These are phyloP conservation scores for Colletotrichum orchidophilum DNA, from an alignment of 2,329 filamentous ascomycete species.

Conservation along the genomic window DNA sequence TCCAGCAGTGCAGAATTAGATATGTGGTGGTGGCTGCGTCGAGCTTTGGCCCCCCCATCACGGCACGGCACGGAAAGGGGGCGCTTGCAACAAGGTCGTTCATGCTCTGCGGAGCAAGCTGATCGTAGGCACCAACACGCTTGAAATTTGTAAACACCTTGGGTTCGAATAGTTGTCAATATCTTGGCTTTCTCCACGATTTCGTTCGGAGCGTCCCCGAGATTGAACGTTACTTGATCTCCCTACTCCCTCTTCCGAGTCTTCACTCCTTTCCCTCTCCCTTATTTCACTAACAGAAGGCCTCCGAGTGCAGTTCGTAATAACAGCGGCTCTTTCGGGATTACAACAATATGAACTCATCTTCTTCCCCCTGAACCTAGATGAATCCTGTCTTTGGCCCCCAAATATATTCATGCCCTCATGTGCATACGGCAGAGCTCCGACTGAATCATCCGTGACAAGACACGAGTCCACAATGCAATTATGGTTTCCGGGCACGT, in stretches of 20 bases:
- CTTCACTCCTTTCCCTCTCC: background rate
- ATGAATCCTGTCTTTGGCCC: too few species aligned
- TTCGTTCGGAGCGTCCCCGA: background rate
- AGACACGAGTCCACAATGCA: background rate
- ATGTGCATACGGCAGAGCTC: background rate
- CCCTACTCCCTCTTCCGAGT: background rate
- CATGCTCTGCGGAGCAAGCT: background rate
- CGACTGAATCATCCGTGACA: background rate
- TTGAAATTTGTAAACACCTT: background rate
- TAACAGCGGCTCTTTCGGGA: background rate
- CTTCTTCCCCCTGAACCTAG: background rate
- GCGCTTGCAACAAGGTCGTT: background rate
- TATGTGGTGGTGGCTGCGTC: background rate
- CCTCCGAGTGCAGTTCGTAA: background rate
- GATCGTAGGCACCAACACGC: background rate
- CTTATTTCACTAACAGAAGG: background rate
- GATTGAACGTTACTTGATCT: background rate
- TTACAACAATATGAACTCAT: background rate
- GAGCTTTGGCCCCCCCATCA: background rate
- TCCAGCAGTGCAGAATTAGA: background rate
- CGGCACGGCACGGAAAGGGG: conserved; percentile 22
- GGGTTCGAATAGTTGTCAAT: background rate
- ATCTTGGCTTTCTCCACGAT: background rate
- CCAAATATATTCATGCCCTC: background rate
- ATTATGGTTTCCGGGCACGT: background rate